Evolutionary conservation across 2,329 filamentous ascomycete species (phyloP).

Genomic region (Rhytidhysteron rufulum): DNA sequence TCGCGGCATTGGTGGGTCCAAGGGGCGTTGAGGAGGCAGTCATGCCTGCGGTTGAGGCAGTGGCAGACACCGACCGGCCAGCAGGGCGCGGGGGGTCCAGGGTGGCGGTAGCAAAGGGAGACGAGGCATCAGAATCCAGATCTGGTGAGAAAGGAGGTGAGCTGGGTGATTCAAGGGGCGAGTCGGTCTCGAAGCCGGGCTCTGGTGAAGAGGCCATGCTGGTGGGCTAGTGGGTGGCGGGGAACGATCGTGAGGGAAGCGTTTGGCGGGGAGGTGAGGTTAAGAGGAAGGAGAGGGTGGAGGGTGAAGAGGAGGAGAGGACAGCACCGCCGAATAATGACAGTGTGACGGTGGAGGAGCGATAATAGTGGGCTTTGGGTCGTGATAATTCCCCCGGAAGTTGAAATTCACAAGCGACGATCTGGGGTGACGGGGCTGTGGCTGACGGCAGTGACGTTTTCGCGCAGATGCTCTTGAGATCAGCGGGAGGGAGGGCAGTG

Average conservation of each 20-base stretch:
- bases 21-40: constrained; percentile 79
- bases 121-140: constrained; percentile 13
- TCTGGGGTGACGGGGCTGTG: neutral
- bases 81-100: constrained; percentile 46
- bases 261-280: constrained; percentile 4
- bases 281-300: neutral
- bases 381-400: neutral
- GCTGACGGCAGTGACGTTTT: neutral
- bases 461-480: neutral
- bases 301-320: neutral
- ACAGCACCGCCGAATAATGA: neutral
- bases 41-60: constrained; percentile 56
- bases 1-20: constrained; percentile 68
- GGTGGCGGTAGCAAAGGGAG: constrained; percentile 15
- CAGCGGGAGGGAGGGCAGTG: neutral
- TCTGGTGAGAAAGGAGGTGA: constrained; percentile 23
- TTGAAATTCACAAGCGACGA: neutral
- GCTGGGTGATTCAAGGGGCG: constrained; percentile 28
- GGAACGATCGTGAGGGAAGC: constrained; percentile 7
- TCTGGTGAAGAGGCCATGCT: constrained; percentile 28
- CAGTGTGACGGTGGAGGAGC: neutral
- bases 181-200: constrained; percentile 27
- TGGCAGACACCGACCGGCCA: constrained; percentile 59
- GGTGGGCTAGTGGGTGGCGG: constrained; percentile 10
- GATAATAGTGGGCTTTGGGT: neutral